phyloP scores from a whole-genome alignment of 768 basidiomycete genomes.

The Clathrus columnatus region DNA sequence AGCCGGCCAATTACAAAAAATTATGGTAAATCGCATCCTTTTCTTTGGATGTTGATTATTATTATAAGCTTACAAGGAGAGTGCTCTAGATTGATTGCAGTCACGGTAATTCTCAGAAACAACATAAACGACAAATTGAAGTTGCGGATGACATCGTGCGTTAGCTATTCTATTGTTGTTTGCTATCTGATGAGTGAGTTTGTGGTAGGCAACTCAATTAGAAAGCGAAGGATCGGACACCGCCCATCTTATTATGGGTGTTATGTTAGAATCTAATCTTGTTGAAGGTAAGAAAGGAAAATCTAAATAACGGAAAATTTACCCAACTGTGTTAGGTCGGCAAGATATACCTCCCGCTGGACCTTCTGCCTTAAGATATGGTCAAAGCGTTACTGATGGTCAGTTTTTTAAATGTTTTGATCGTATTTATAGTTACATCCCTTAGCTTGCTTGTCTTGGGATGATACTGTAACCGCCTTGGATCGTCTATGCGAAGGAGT shows the following conservation, averaged over 20 bases:
- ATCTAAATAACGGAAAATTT: background rate
- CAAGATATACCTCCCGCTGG: slow-evolving; percentile 76
- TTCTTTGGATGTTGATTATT: slow-evolving; percentile 11
- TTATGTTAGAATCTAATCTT: slow-evolving; percentile 94
- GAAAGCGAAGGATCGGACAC: slow-evolving; percentile 53
- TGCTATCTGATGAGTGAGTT: background rate
- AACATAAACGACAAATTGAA: slow-evolving; percentile 78
- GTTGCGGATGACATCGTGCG: slow-evolving; percentile 87
- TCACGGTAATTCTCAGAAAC: slow-evolving; percentile 91
- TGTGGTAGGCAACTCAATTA: slow-evolving; percentile 57
- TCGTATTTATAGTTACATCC: background rate
- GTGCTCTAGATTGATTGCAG: slow-evolving; percentile 99
- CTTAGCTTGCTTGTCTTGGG: slow-evolving; percentile 78
- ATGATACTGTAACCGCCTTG: slow-evolving; percentile 70
- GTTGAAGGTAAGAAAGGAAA: slow-evolving; percentile 35
- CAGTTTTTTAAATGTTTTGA: slow-evolving; percentile 17
- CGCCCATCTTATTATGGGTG: slow-evolving; percentile 69
- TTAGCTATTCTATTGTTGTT: slow-evolving; percentile 14
- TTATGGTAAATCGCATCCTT: slow-evolving; percentile 59
- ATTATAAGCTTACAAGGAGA: no score
- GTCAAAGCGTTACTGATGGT: slow-evolving; percentile 77
- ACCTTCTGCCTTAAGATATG: slow-evolving; percentile 65
- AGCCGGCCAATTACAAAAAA: slow-evolving; percentile 64
- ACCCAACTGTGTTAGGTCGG: slow-evolving; percentile 37
- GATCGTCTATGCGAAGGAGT: slow-evolving; percentile 87